Conservation (phyloP, 2,329 filamentous ascomycete genomes). For the Diaporthe sp. region DNA sequence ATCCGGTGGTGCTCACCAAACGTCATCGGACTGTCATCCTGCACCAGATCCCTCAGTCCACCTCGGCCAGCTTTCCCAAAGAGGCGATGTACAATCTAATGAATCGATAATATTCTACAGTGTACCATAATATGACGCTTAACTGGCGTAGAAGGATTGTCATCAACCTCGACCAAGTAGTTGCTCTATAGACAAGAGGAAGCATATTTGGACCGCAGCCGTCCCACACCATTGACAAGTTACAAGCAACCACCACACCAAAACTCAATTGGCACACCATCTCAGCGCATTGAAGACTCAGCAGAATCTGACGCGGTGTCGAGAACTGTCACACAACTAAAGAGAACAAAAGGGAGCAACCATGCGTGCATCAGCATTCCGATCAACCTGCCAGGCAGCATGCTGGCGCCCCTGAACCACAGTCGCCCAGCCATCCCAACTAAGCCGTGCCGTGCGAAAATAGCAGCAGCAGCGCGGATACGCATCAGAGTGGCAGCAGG, state of each 20-base stretch:
- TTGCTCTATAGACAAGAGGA: background rate
- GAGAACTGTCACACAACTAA: too few relatives aligned
- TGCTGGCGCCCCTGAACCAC: background rate
- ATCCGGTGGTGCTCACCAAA: background rate
- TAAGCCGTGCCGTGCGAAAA: background rate
- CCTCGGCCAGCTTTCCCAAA: background rate
- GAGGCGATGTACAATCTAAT: background rate
- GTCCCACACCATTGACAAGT: too few relatives aligned
- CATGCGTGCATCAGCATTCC: constrained; percentile 1
- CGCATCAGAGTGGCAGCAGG: background rate
- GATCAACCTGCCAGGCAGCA: background rate
- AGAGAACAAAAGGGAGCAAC: background rate
- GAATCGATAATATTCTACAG: background rate
- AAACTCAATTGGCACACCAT: background rate
- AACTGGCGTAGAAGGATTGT: background rate
- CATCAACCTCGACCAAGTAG: background rate
- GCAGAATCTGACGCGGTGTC: too few relatives aligned
- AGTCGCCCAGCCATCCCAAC: background rate
- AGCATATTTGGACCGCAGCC: background rate
- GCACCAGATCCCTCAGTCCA: background rate
- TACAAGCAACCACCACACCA: background rate
- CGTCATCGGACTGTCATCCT: background rate
- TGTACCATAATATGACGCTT: background rate
- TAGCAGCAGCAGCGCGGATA: background rate
- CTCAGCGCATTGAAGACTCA: too few relatives aligned